Conservation (phyloP, 805 yeast species). For the Saccharomycopsis fibuligera region DNA sequence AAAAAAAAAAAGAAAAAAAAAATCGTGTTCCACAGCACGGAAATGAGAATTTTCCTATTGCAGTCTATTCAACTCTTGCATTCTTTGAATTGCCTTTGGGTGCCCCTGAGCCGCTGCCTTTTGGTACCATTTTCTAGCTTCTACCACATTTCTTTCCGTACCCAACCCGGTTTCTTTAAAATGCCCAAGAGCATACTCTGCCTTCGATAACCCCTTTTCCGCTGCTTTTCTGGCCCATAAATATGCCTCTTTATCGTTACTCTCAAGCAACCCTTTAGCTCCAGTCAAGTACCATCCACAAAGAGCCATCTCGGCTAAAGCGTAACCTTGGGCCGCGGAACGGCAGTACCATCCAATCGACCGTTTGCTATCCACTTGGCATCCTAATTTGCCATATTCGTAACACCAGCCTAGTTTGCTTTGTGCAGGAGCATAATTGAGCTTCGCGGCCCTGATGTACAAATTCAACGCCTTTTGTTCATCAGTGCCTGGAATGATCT, state of each 20-base stretch:
- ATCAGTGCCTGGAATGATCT: conserved; percentile 30
- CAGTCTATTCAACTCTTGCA: conserved; percentile 5
- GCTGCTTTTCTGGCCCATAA: conserved; percentile 63
- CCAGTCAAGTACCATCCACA: conserved; percentile 80
- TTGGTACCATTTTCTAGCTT: conserved; percentile 45
- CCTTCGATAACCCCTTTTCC: conserved; percentile 51
- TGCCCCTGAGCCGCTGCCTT: conserved; percentile 61
- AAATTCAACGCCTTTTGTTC: conserved; percentile 40
- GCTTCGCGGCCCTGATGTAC: conserved; percentile 53
- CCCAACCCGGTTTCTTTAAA: conserved; percentile 65
- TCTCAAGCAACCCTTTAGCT: conserved; percentile 42
- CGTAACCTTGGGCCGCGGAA: conserved; percentile 59
- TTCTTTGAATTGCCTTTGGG: conserved; percentile 39
- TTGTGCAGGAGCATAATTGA: conserved; percentile 61
- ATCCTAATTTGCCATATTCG: conserved; percentile 58
- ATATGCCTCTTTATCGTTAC: conserved; percentile 59
- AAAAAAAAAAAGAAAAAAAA: too few relatives aligned
- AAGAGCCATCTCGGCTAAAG: conserved; percentile 63
- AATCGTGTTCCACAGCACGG: not conserved
- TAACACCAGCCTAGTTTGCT: conserved; percentile 65
- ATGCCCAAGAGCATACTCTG: conserved; percentile 64
- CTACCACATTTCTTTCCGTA: conserved; percentile 34
- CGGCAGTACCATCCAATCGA: conserved; percentile 70
- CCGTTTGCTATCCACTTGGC: conserved; percentile 46
- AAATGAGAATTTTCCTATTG: not conserved